Base-by-base conservation (phyloP, 768 basidiomycete genomes). In the Gelatoporia subvermispora region DNA sequence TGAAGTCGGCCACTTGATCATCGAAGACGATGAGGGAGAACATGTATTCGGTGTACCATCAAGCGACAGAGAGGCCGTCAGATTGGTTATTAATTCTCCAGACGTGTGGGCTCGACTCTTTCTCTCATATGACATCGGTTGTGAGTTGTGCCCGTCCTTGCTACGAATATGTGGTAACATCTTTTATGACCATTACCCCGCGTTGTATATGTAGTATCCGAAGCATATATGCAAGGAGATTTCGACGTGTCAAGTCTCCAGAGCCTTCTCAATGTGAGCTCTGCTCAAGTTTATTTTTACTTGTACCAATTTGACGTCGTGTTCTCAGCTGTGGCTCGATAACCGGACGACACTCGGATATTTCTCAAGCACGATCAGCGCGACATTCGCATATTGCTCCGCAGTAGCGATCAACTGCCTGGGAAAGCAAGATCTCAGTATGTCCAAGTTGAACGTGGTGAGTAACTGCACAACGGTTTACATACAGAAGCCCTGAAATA, bases 391-490 rank as follows among this genome's bases (percentile, higher is more conserved):
- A 48, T 52, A 43, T 16, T 35, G 48, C 15, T 53, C 56, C n/a
- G 52, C 55, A 15, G 7, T 58, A 11, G 52, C 52, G 15, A 49
- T 81, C 59, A 76, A 77, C 34, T 78, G 84, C 61, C 70, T 84
- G 22, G 84, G 85, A 5, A 31, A 13, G 11, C 85, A 88, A 58
- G 82, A 83, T 5, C 77, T 72, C 34, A 75, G 79, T 1, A 79
- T 82, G 61, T 79, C 85, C 16, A 78, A 81, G 24, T 72, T 87
- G 20, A 88, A 88, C 53, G 85, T 78, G 20, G 84, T 57, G n/a
- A 84, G 52, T 44, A n/a, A n/a, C n/a, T n/a, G n/a, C n/a, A n/a
- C 28, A 31, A 31, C 28, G 20, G 22, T 18, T 16, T 20, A 23
- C 23, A 17, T 1, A 22, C 48, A 10, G n/a, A 17, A 31, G 10